Percentiles rank a stretch among this genome's conserved stretches.
These are phyloP conservation scores for Buxus sempervirens DNA, from an alignment of 164 flowering plant genomes.

Conservation along the genomic window DNA sequence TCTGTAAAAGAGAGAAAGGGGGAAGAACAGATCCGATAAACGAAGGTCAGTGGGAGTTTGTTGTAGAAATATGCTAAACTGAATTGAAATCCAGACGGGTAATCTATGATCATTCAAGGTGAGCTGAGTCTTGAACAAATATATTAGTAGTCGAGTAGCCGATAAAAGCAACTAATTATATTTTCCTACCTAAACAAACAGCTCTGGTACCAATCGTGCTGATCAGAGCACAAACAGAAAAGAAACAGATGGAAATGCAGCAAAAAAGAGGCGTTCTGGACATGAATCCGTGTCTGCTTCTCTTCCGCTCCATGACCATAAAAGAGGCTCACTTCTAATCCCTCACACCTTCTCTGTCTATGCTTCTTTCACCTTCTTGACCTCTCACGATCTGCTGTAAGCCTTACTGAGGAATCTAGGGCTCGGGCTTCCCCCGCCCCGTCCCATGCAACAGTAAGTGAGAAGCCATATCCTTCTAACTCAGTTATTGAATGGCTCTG, in stretches of 20 bases:
- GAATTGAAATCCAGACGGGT: constrained; percentile 12
- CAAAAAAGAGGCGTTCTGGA: constrained; percentile 9
- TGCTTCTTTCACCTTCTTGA: neutral
- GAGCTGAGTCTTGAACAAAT: too few relatives aligned
- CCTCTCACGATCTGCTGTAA: constrained; percentile 15
- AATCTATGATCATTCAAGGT: constrained; percentile 9
- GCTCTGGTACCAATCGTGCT: constrained; percentile 17
- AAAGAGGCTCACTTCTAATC: neutral
- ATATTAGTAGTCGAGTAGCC: too few relatives aligned
- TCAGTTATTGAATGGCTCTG: constrained; percentile 8
- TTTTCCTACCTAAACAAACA: constrained; percentile 24
- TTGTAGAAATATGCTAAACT: constrained; percentile 1
- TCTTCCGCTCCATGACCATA: constrained; percentile 23
- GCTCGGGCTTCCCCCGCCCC: constrained; percentile 8
- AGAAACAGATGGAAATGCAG: constrained; percentile 27
- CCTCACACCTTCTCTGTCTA: neutral
- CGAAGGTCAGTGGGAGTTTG: neutral
- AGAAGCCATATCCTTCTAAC: constrained; percentile 18
- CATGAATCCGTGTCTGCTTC: constrained; percentile 11
- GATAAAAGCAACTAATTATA: too few relatives aligned
- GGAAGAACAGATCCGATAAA: neutral
- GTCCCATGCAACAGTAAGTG: constrained; percentile 17
- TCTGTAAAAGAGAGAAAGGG: constrained; percentile 15
- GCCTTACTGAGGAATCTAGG: neutral
- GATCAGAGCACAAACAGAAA: constrained; percentile 32